Evolutionary conservation across 2,329 filamentous ascomycete genomes (phyloP), one percentile per base, ranked within the genome.

Genomic region (Cercospora zeae-maydis): DNA sequence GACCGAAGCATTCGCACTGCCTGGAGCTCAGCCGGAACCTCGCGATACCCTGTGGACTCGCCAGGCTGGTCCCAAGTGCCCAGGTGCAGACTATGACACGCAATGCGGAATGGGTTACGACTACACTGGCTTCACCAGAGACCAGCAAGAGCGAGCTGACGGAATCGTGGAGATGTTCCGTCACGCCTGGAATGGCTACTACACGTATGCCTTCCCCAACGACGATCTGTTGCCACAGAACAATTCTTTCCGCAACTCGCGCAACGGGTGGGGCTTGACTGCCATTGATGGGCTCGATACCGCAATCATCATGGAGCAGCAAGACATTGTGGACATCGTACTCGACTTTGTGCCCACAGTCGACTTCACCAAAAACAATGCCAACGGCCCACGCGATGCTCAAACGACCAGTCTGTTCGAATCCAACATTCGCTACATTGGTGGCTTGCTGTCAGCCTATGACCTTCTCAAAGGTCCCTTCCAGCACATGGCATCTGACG

Each of bases 401-500:
- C 31, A 59, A 6, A 61, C 49, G 11, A 65, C 63, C 5, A 93
- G 89, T 39, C 77, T 96, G 6, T 96, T 96, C 71, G 92, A 96
- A 77, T 96, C 91, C 0, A 96, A 91, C 0, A 96, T 96, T 72
- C 87, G 92, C 30, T 96, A 96, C 71, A 78, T 96, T 0, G 92
- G 86, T 9, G 92, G 92, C 14, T 81, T 96, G 70, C 73, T 96
- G 8, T 90, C 92, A 2, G 90, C 82, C 3, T 88, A 90, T 69
- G 89, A 91, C 73, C 81, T 96, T 54, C 78, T 96, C 52, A 87
- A 80, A 1, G 90, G 89, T 0, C 88, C 89, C 0, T 80, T 87
- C 16, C 58, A 65, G 56, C 36, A 61, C 33, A 30, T 65, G 57
- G 65, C 36, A 1, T 24, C 57, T 1, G 61, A 65, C 10, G 52